phyloP scores from a whole-genome alignment of 148 eudicot species.

The Cornus florida region DNA sequence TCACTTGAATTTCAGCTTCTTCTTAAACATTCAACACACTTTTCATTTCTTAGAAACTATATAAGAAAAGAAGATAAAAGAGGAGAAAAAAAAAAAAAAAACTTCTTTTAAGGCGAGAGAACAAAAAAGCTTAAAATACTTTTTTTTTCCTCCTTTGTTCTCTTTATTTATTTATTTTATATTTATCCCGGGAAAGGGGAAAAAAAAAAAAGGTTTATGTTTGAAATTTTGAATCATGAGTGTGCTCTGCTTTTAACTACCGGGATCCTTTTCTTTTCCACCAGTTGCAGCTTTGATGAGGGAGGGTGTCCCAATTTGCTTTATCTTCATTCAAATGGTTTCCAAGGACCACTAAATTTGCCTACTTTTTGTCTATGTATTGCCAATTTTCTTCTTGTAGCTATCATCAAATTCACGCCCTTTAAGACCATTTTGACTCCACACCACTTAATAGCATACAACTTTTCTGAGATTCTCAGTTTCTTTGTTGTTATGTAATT shows the following conservation, averaged over 20 bases:
- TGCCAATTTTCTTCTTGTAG: conserved; percentile 22
- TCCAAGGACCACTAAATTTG: conserved; percentile 36
- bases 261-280: conserved; percentile 7
- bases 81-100: no score
- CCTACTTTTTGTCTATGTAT: conserved; percentile 1
- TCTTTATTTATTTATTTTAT: no score
- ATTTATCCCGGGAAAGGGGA: background rate
- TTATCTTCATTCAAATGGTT: background rate
- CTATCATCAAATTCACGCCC: conserved; percentile 13
- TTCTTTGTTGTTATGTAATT: no score
- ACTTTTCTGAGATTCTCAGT: background rate
- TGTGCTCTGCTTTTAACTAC: conserved; percentile 1
- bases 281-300: background rate
- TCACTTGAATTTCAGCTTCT: background rate
- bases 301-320: background rate
- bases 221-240: conserved; percentile 7
- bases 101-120: conserved; percentile 1
- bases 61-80: background rate
- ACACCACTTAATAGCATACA: background rate
- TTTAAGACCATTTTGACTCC: background rate
- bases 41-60: background rate
- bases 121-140: background rate
- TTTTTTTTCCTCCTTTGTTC: background rate
- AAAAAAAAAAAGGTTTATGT: background rate
- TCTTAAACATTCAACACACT: background rate